Evolutionary conservation across 2,329 filamentous ascomycete genomes (phyloP).

Genomic region (Colletotrichum eremochloae): DNA sequence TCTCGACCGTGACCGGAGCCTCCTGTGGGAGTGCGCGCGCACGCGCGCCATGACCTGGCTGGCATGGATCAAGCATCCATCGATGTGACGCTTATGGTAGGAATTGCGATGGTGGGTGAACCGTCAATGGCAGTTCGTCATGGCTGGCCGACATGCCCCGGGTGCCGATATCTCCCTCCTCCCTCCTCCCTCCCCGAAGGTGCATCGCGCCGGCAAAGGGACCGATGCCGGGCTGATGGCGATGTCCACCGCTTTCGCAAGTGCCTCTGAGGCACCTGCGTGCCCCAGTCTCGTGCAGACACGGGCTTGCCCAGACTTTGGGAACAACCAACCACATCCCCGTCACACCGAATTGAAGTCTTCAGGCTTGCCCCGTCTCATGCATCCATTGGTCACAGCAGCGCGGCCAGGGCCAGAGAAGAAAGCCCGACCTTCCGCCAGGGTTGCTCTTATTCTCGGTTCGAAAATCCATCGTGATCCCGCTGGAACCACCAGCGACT

Average conservation of each 20-base stretch:
- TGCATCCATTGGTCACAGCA: background rate
- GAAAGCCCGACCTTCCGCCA: background rate
- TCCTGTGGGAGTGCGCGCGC: background rate
- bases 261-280: background rate
- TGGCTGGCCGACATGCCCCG: background rate
- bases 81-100: conserved; percentile 30
- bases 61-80: background rate
- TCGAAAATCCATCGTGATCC: background rate
- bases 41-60: conserved; percentile 8
- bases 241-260: conserved; percentile 15
- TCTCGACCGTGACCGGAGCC: background rate
- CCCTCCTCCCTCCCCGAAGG: background rate
- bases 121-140: background rate
- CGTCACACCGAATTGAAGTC: background rate
- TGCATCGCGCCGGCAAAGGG: conserved; percentile 15
- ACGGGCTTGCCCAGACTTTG: conserved; percentile 38
- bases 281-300: conserved; percentile 40
- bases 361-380: background rate
- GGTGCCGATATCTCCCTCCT: background rate
- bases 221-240: conserved; percentile 31
- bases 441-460: background rate
- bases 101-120: background rate
- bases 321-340: conserved; percentile 23
- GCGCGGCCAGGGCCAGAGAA: background rate
- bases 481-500: background rate